A percentile compares a stretch with the other conserved stretches of the same genome.
Conservation (phyloP, 495 filamentous ascomycete genomes). For the Daldinia decipiens region DNA sequence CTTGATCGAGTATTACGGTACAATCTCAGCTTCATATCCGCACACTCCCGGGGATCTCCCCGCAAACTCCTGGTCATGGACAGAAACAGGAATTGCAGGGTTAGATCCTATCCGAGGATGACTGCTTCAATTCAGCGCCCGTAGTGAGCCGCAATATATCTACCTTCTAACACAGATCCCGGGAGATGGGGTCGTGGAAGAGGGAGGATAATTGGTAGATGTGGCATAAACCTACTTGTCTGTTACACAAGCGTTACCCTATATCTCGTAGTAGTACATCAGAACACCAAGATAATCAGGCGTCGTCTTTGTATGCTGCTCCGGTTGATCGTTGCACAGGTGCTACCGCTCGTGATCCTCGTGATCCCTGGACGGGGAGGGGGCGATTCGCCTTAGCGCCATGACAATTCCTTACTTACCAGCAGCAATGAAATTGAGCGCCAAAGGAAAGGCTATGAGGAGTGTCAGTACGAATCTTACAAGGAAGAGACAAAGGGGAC, state of each 20-base stretch:
- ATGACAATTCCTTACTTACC: slow-evolving; percentile 69
- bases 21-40: slow-evolving; percentile 82
- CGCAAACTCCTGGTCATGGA: slow-evolving; percentile 21
- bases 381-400: slow-evolving; percentile 30
- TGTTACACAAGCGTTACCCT: slow-evolving; percentile 39
- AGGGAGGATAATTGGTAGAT: slow-evolving; percentile 40
- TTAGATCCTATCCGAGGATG: slow-evolving; percentile 58
- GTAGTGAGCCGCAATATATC: slow-evolving; percentile 78
- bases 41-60: slow-evolving; percentile 45
- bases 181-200: slow-evolving; percentile 26
- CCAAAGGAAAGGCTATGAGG: slow-evolving; percentile 71
- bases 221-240: slow-evolving; percentile 50
- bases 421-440: slow-evolving; percentile 83
- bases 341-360: slow-evolving; percentile 60
- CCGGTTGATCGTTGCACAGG: slow-evolving; percentile 1
- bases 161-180: slow-evolving; percentile 22
- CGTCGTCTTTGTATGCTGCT: slow-evolving; percentile 3
- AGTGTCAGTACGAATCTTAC: slow-evolving; percentile 34
- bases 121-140: slow-evolving; percentile 73
- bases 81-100: slow-evolving; percentile 44
- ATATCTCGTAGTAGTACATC: slow-evolving; percentile 3
- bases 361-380: slow-evolving; percentile 33
- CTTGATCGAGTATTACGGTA: slow-evolving; percentile 94
- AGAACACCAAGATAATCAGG: not conserved
- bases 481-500: slow-evolving; percentile 14